Evolutionary conservation across 148 eudicot species (phyloP).

Genomic region (Fagopyrum homotropicum): DNA sequence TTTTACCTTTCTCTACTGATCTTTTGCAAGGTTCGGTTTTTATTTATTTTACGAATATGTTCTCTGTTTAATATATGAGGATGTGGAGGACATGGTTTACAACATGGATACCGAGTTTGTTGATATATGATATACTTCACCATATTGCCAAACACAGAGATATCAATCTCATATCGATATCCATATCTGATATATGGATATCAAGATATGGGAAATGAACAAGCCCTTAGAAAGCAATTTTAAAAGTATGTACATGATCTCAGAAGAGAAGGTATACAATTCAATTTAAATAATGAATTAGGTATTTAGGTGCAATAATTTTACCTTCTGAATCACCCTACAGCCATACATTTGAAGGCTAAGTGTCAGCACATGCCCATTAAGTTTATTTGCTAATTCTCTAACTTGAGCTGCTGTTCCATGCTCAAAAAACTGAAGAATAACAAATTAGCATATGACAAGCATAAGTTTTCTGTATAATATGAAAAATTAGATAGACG

Average conservation of each 20-base stretch:
- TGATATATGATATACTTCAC: no score
- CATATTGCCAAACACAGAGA: no score
- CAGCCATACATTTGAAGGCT: slow-evolving; percentile 99
- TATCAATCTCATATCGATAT: no score
- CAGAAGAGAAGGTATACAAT: not conserved
- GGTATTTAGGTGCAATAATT: not conserved
- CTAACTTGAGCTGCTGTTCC: slow-evolving; percentile 66
- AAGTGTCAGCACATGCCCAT: slow-evolving; percentile 69
- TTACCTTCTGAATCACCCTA: slow-evolving; percentile 95
- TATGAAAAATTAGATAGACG: not conserved
- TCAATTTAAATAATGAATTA: not conserved
- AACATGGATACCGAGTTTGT: no score
- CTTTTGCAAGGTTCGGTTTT: no score
- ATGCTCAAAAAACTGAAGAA: slow-evolving; percentile 78
- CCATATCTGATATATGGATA: no score
- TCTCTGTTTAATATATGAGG: no score
- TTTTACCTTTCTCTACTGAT: no score
- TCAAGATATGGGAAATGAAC: no score
- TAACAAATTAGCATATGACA: not conserved
- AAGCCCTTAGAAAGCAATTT: not conserved
- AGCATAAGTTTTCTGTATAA: not conserved
- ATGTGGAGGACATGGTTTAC: no score
- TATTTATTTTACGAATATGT: no score
- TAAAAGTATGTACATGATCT: not conserved
- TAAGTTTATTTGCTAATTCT: slow-evolving; percentile 68